Evolutionary conservation across 768 basidiomycete species (phyloP).

Genomic region (Phylloporus arenicola): DNA sequence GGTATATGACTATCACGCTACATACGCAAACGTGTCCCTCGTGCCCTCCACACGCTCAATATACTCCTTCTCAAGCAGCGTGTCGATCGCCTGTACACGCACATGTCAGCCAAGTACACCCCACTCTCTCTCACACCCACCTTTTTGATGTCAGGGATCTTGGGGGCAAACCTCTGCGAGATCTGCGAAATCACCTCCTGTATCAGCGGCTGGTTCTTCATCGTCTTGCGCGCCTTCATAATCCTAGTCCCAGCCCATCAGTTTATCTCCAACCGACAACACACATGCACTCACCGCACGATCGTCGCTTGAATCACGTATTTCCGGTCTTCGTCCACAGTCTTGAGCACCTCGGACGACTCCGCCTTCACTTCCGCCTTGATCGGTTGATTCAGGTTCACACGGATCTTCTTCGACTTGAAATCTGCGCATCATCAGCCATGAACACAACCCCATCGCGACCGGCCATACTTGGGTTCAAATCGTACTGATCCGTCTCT

Average conservation of each 20-base stretch:
- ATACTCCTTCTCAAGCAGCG: constrained; percentile 93
- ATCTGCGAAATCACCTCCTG: constrained; percentile 89
- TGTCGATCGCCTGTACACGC: constrained; percentile 75
- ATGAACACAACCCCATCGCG: not conserved
- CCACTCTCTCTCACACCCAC: constrained; percentile 31
- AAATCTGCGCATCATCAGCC: constrained; percentile 47
- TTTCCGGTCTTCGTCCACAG: constrained; percentile 95
- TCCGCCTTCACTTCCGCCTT: constrained; percentile 94
- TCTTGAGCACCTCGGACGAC: constrained; percentile 82
- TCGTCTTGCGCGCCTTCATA: constrained; percentile 93
- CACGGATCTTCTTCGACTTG: constrained; percentile 91
- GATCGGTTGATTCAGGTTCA: constrained; percentile 87
- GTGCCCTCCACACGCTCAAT: constrained; percentile 90
- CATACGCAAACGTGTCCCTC: constrained; percentile 60
- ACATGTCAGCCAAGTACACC: not conserved
- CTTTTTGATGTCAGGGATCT: constrained; percentile 97
- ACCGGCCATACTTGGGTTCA: constrained; percentile 64
- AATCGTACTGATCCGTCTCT: constrained; percentile 83
- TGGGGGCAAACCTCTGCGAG: constrained; percentile 82
- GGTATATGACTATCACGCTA: constrained; percentile 22
- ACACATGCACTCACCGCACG: constrained; percentile 47
- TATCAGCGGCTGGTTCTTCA: constrained; percentile 90
- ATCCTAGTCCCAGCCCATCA: constrained; percentile 44
- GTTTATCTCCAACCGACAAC: not conserved
- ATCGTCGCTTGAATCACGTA: constrained; percentile 94